Conservation (phyloP, 148 eudicot genomes). For the Rhododendron griersonianum region DNA sequence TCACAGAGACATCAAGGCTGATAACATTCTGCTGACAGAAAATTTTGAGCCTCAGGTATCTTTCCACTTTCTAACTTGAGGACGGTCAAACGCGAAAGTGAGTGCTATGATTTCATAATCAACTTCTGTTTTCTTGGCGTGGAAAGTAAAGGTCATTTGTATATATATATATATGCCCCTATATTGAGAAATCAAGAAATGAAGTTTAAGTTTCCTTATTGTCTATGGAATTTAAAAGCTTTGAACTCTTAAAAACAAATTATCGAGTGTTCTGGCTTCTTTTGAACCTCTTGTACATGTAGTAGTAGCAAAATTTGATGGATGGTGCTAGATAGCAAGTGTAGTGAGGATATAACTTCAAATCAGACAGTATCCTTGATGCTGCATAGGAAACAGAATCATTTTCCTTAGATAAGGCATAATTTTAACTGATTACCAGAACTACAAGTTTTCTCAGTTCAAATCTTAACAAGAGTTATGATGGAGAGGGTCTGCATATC, state of each 20-base stretch:
- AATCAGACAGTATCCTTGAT: not conserved
- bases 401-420: not conserved
- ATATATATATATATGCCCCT: too few relatives aligned
- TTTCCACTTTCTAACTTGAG: slow-evolving; percentile 13
- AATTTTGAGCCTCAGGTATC: slow-evolving; percentile 79
- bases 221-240: not conserved
- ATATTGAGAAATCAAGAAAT: not conserved
- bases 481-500: not conserved
- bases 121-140: not conserved
- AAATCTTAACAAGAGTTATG: not conserved
- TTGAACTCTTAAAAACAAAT: not conserved
- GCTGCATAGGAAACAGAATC: not conserved
- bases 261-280: not conserved
- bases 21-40: slow-evolving; percentile 76
- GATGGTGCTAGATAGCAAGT: not conserved
- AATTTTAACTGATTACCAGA: not conserved
- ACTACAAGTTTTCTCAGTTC: not conserved
- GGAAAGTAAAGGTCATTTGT: too few relatives aligned
- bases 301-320: not conserved
- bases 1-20: slow-evolving; percentile 93
- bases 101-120: not conserved
- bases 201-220: not conserved
- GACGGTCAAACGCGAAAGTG: not conserved
- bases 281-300: not conserved
- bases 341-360: not conserved